Conservation (phyloP, 1,284 basidiomycete species). For the Sanghuangporus baumii region DNA sequence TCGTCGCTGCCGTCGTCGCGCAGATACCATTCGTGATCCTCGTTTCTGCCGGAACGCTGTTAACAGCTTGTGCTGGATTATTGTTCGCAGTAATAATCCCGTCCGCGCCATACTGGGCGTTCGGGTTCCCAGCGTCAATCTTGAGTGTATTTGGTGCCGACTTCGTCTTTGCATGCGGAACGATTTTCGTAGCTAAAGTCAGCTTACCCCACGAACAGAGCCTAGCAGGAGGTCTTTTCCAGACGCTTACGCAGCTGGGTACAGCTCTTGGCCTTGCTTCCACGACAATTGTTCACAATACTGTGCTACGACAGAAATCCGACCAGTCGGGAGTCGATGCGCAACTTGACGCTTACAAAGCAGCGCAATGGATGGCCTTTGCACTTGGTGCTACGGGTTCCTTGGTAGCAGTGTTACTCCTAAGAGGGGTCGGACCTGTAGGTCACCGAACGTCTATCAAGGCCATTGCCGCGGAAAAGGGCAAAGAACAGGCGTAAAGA, state of each 20-base stretch:
- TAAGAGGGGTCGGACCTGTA: constrained; percentile 55
- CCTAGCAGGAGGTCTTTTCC: constrained; percentile 71
- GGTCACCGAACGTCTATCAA: constrained; percentile 31
- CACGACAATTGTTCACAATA: constrained; percentile 67
- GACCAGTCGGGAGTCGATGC: constrained; percentile 30
- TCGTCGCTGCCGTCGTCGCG: constrained; percentile 58
- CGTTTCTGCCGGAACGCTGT: constrained; percentile 53
- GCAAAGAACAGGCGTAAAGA: background rate
- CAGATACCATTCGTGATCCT: constrained; percentile 52
- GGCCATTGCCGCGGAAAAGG: background rate
- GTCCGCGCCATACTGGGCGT: constrained; percentile 67
- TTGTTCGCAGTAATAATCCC: constrained; percentile 70
- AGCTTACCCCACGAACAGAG: constrained; percentile 71
- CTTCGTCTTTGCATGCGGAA: constrained; percentile 72
- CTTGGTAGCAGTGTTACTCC: constrained; percentile 43
- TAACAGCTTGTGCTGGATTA: constrained; percentile 61
- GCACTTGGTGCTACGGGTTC: constrained; percentile 56
- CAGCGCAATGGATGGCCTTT: constrained; percentile 60
- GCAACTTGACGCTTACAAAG: constrained; percentile 47
- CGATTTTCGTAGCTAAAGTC: constrained; percentile 73
- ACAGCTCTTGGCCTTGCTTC: constrained; percentile 72
- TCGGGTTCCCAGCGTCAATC: constrained; percentile 74
- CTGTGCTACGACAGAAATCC: constrained; percentile 35
- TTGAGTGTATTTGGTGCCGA: constrained; percentile 73
- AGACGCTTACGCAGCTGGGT: constrained; percentile 74